Conservation (phyloP, 352 stramenopile species). For the Globisporangium paroecandrum region DNA sequence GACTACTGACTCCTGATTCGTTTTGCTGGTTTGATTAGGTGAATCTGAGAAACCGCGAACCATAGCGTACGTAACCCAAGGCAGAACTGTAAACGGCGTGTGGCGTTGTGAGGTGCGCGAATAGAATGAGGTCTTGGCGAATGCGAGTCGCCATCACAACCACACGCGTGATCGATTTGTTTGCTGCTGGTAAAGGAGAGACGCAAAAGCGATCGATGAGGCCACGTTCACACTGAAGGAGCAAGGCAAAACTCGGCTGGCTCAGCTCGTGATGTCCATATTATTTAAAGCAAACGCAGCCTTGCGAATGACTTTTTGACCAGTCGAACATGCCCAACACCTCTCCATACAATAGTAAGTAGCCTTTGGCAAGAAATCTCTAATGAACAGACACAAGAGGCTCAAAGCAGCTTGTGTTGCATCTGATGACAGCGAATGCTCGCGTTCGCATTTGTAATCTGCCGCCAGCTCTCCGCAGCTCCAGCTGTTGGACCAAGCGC, state of each 20-base stretch:
- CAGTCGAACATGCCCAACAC: background rate
- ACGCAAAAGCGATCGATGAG: background rate
- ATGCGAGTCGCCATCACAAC: background rate
- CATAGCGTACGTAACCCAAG: background rate
- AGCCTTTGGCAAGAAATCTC: too few relatives aligned
- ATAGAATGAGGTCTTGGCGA: background rate
- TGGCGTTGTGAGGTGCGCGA: background rate
- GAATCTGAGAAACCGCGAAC: background rate
- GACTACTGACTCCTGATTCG: background rate
- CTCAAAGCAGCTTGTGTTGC: background rate
- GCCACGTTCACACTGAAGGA: too few relatives aligned
- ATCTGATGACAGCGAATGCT: background rate
- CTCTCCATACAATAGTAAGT: background rate
- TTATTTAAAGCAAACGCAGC: background rate
- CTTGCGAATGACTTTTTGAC: background rate
- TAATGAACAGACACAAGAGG: background rate
- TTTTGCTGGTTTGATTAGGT: background rate
- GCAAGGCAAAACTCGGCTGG: too few relatives aligned
- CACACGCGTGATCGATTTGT: too few relatives aligned
- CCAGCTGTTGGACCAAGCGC: constrained; percentile 2
- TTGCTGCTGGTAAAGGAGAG: background rate
- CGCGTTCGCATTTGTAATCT: constrained; percentile 3
- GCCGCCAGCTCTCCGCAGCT: background rate
- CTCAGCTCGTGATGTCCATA: background rate
- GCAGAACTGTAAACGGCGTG: too few relatives aligned